These are phyloP conservation scores for Puccinia coronata DNA, from an alignment of 1,284 basidiomycete genomes.

Conservation along the genomic window DNA sequence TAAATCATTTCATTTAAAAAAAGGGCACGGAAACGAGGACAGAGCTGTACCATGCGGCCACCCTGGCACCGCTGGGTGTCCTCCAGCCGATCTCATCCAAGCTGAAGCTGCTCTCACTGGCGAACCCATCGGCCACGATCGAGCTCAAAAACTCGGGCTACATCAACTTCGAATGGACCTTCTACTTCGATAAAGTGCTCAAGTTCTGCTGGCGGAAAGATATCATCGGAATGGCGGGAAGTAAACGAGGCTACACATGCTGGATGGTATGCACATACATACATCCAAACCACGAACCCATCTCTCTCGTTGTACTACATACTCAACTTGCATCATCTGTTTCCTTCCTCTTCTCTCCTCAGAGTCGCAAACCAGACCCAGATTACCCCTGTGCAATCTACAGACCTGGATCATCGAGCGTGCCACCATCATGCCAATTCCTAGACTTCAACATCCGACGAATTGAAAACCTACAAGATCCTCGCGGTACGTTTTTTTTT, in stretches of 20 bases:
- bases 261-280: conserved; percentile 36
- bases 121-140: conserved; percentile 22
- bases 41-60: conserved; percentile 25
- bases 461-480: conserved; percentile 40
- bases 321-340: neutral
- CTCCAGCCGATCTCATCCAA: conserved; percentile 20
- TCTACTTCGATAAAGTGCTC: conserved; percentile 12
- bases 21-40: conserved; percentile 2
- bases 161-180: conserved; percentile 44
- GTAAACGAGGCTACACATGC: conserved; percentile 37
- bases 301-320: neutral
- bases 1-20: neutral
- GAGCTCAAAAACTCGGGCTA: conserved; percentile 37
- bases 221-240: conserved; percentile 29
- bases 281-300: no score
- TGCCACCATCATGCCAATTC: conserved; percentile 35
- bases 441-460: conserved; percentile 46
- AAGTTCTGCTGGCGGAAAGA: conserved; percentile 43
- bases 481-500: conserved; percentile 30
- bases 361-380: conserved; percentile 46
- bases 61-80: conserved; percentile 17
- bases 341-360: neutral
- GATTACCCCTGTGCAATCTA: conserved; percentile 48
- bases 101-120: conserved; percentile 21
- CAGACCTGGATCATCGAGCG: conserved; percentile 8